Percentiles rank a stretch among this genome's conserved stretches.
Conservation (phyloP, 331 rosid species). For the Malus hybrid region DNA sequence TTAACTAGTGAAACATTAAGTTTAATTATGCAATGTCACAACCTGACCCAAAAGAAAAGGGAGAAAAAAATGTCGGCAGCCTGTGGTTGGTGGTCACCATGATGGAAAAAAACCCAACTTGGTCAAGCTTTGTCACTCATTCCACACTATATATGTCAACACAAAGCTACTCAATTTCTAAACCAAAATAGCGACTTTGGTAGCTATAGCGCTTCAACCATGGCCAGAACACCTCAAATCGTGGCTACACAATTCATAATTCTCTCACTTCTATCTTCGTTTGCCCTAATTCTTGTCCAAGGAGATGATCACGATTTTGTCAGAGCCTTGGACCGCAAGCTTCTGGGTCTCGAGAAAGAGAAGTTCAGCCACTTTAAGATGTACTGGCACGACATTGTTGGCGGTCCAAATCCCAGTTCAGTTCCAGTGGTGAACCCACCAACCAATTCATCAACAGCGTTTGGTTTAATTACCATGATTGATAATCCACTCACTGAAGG, state of each 20-base stretch:
- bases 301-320: constrained; percentile 11
- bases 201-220: background rate
- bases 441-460: constrained; percentile 5
- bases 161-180: background rate
- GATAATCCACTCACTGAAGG: constrained; percentile 25
- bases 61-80: background rate
- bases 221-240: constrained; percentile 15
- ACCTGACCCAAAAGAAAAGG: background rate
- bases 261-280: constrained; percentile 13
- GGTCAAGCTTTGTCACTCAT: background rate
- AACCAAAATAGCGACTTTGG: background rate
- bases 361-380: constrained; percentile 43
- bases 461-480: constrained; percentile 17
- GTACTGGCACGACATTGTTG: constrained; percentile 35
- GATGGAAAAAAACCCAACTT: background rate
- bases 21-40: background rate
- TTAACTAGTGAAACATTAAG: background rate
- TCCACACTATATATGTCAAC: background rate
- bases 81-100: background rate
- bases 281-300: background rate
- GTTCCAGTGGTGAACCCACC: constrained; percentile 15
- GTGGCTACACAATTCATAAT: constrained; percentile 1
- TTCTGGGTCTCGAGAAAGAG: constrained; percentile 20
- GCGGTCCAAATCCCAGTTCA: constrained; percentile 26
- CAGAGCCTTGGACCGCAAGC: constrained; percentile 17